Evolutionary conservation across 1,284 basidiomycete genomes (phyloP).

Genomic region (Tylopilus sp.): DNA sequence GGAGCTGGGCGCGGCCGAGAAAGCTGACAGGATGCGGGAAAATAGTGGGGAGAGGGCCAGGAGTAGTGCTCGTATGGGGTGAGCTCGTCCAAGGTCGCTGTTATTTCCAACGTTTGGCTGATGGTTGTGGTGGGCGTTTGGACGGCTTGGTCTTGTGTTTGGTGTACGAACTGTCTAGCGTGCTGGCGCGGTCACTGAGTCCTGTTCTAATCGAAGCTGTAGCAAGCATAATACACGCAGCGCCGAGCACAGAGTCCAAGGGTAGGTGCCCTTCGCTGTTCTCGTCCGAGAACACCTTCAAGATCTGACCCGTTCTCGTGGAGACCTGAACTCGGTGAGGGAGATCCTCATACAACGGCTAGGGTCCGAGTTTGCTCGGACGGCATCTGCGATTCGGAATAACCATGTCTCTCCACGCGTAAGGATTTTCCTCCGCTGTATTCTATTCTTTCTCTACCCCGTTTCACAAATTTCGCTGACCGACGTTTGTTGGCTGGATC

Average conservation of each 20-base stretch:
- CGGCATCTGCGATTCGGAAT: conserved; percentile 49
- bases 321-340: conserved; percentile 56
- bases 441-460: not conserved
- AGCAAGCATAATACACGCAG: conserved; percentile 60
- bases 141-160: not conserved
- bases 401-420: conserved; percentile 53
- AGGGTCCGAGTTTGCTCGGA: conserved; percentile 52
- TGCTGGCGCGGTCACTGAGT: conserved; percentile 33
- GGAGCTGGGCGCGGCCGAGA: conserved; percentile 37
- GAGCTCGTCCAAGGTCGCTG: conserved; percentile 1
- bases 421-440: conserved; percentile 15
- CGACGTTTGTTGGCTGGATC: conserved; percentile 5
- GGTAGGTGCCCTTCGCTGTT: conserved; percentile 36
- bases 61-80: conserved; percentile 12
- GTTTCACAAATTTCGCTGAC: not conserved
- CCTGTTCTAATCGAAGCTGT: conserved; percentile 57
- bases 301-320: not conserved
- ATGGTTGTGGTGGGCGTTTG: conserved; percentile 8
- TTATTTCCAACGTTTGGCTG: conserved; percentile 1
- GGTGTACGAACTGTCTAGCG: conserved; percentile 24
- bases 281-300: not conserved
- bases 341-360: conserved; percentile 52
- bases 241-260: conserved; percentile 52
- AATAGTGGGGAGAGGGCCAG: not conserved
- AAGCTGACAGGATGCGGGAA: not conserved